phyloP scores from a whole-genome alignment of 257 asterid species.

The Handroanthus guayacan region DNA sequence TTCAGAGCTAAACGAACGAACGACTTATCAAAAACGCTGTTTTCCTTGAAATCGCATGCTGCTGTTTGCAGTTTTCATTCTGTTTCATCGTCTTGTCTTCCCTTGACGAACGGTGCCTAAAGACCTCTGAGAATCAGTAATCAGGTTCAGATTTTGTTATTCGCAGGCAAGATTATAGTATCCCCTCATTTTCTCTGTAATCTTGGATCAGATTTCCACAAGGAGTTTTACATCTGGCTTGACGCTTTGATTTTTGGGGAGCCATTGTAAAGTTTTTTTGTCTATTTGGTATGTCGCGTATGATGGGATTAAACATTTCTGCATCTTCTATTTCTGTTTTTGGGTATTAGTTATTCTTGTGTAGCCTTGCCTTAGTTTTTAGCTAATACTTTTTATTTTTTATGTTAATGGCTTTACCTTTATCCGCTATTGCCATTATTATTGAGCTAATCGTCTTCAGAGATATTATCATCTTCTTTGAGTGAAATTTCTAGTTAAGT shows the following conservation, averaged over 20 bases:
- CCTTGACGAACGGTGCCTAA: neutral
- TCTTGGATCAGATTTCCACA: neutral
- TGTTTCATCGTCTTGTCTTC: constrained; percentile 7
- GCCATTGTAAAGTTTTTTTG: neutral
- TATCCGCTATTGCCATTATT: neutral
- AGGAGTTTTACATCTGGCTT: constrained; percentile 8
- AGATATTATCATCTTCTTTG: neutral
- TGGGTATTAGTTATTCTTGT: neutral
- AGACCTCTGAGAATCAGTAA: constrained; percentile 8
- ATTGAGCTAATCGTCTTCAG: constrained; percentile 7
- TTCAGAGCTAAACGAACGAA: neutral
- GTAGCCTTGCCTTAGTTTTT: neutral
- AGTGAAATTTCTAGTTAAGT: neutral
- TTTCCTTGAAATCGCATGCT: neutral
- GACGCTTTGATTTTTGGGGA: constrained; percentile 1
- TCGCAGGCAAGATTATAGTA: neutral
- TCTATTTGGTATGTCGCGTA: neutral
- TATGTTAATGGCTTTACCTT: neutral
- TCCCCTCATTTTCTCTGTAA: neutral
- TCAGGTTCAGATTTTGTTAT: constrained; percentile 22
- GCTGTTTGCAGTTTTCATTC: neutral
- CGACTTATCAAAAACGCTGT: neutral
- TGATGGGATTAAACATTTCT: neutral
- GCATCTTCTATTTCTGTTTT: neutral
- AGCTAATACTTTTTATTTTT: neutral